phyloP scores from a whole-genome alignment of 1,139 yeast genomes.

The Hyphopichia fennica region DNA sequence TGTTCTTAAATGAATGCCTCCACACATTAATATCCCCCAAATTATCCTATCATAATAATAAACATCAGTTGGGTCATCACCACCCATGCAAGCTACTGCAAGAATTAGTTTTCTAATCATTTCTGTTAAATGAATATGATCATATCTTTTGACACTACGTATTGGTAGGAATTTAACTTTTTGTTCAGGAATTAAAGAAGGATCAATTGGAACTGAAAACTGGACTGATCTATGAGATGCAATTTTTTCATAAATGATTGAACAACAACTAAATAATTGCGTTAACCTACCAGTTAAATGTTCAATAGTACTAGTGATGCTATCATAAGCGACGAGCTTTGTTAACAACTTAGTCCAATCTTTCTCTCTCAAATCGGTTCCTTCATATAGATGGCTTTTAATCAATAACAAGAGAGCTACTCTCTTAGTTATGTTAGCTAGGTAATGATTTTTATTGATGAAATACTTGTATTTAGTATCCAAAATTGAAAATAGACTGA shows the following conservation, averaged over 20 bases:
- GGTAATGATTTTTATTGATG: slow-evolving; percentile 12
- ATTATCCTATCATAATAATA: slow-evolving; percentile 34
- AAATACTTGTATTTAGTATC: slow-evolving; percentile 8
- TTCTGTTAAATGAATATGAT: slow-evolving; percentile 17
- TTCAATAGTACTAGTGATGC: slow-evolving; percentile 13
- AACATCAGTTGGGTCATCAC: slow-evolving; percentile 37
- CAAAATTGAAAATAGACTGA: slow-evolving; percentile 12
- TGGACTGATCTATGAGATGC: slow-evolving; percentile 7
- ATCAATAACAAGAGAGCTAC: slow-evolving; percentile 12
- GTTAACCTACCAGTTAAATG: slow-evolving; percentile 15
- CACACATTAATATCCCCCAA: slow-evolving; percentile 41
- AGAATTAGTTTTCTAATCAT: slow-evolving; percentile 34
- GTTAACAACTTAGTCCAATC: slow-evolving; percentile 11
- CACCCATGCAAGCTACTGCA: slow-evolving; percentile 23
- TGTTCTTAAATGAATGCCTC: slow-evolving; percentile 42
- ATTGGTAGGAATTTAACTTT: neutral
- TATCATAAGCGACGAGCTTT: slow-evolving; percentile 8
- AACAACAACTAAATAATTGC: slow-evolving; percentile 18
- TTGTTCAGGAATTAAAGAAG: neutral
- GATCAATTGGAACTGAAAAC: neutral
- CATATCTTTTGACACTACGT: slow-evolving; percentile 7
- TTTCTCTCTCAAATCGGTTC: slow-evolving; percentile 11
- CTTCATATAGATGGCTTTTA: slow-evolving; percentile 16
- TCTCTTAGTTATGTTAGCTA: slow-evolving; percentile 13
- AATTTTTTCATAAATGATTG: slow-evolving; percentile 18